Base-by-base conservation (phyloP, 352 stramenopile genomes). In the Globisporangium camurandrum region DNA sequence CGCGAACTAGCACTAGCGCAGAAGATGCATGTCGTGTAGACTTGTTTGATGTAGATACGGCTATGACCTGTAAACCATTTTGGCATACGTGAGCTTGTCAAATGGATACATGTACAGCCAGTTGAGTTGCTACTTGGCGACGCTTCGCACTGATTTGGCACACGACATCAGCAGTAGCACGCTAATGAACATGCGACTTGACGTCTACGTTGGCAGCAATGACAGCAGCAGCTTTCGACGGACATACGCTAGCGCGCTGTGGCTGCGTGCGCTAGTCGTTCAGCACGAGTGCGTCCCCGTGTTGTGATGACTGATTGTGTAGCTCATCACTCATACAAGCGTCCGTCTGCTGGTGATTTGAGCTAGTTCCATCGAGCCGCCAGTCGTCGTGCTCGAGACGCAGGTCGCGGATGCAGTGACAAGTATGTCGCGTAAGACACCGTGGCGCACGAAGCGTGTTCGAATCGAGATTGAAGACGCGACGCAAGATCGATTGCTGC, bases 341-440 rank as follows among this genome's bases (percentile, higher is more conserved):
- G n/a, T n/a, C n/a, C n/a, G n/a, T n/a, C n/a, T n/a, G n/a, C n/a
- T n/a, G n/a, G n/a, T n/a, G n/a, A n/a, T n/a, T n/a, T 31, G 46
- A 11, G 22, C n/a, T 12, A 51, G 31, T 16, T 4, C 46, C 12
- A n/a, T 6, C 6, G 46, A 52, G 2, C 23, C 24, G 11, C 23
- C 28, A 38, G 24, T 24, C 28, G 22, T 44, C 39, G 41, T 49
- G 12, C 20, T 41, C 28, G 42, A 48, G 40, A 12, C 16, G n/a
- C 31, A 49, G 40, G 36, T 56, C 40, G 31, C 31, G 1, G 5
- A 26, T n/a, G 24, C 20, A n/a, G 39, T 26, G 10, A n/a, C 5
- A 12, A 33, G 20, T 12, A 14, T 1, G 24, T 24, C 26, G 7
- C 26, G 16, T 2, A 2, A 41, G 23, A 19, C 9, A 11, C 36